Percentiles rank a stretch among this genome's conserved stretches.
These are phyloP conservation scores for Filobasidium uniguttulatum DNA, from an alignment of 1,284 basidiomycete genomes.

Conservation along the genomic window DNA sequence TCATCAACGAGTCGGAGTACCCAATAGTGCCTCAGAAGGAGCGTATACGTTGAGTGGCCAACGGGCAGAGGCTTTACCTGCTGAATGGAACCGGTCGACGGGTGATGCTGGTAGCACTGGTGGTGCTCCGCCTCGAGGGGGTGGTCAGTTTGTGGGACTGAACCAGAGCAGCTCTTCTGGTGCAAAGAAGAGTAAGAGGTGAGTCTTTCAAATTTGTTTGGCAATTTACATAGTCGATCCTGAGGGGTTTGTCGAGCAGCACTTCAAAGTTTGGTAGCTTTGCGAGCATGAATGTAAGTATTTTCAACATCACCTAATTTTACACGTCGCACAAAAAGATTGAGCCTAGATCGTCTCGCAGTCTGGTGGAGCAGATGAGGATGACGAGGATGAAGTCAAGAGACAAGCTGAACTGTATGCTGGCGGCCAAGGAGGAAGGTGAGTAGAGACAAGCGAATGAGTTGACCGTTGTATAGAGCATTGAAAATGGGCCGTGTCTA, in stretches of 20 bases:
- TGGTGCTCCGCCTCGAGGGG: not conserved
- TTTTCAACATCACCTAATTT: slow-evolving; percentile 1
- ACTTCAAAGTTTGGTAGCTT: slow-evolving; percentile 1
- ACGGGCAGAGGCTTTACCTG: slow-evolving; percentile 4
- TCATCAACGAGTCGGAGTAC: too few species aligned
- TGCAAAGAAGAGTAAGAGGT: not conserved
- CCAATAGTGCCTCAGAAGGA: too few species aligned
- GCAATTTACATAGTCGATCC: not conserved
- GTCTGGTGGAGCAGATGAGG: not conserved
- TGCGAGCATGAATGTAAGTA: slow-evolving; percentile 1
- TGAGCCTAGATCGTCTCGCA: not conserved
- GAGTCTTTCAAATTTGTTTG: not conserved
- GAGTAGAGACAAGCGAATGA: not conserved
- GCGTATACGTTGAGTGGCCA: slow-evolving; percentile 11
- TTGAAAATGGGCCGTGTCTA: slow-evolving; percentile 39
- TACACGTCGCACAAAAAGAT: not conserved
- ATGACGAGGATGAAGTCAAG: slow-evolving; percentile 8
- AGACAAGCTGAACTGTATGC: slow-evolving; percentile 38
- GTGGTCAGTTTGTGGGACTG: not conserved
- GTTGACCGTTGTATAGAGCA: slow-evolving; percentile 3
- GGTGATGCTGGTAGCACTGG: slow-evolving; percentile 5
- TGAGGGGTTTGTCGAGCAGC: not conserved
- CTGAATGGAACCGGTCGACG: not conserved
- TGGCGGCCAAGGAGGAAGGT: slow-evolving; percentile 62
- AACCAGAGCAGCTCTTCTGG: not conserved